Base-by-base conservation (phyloP, 2,329 filamentous ascomycete genomes). In the Metarhizium guizhouense region DNA sequence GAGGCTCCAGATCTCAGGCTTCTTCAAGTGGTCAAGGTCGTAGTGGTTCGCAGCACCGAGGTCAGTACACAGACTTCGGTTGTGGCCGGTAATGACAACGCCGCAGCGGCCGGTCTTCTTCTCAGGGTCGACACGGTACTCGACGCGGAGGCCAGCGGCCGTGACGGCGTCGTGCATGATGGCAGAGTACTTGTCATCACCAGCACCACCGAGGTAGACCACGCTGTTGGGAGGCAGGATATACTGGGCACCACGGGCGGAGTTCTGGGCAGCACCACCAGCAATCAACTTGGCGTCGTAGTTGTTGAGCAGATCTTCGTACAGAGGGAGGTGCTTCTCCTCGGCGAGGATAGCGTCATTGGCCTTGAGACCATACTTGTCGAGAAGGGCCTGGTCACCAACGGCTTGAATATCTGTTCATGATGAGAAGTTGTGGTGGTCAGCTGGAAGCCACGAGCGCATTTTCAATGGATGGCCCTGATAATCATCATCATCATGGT, bases 261-360 rank as follows among this genome's bases (percentile, higher is more conserved):
- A 95, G 83, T 99, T 99, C 78, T 99, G 94, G 34, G 94, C 94
- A 56, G 94, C 94, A 68, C 94, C 94, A 62, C 94, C 94, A 54
- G 94, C 91, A 69, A 97, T 94, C 71, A 97, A 81, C 77, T 95
- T 95, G 61, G 93, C 93, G 66, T 94, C 84, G 76, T 86, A 90
- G 81, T 94, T 93, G 75, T 88, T 87, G 66, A 96, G 83, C 63
- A 97, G 83, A 68, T 99, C 94, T 70, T 97, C 92, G 74, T 91
- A 99, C 68, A 99, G 82, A 49, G 81, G 83, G 69, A 87, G 80
- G 76, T 99, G 94, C 79, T 95, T 87, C 70, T 90, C 84, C 74
- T 95, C 90, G 56, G 93, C 93, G 59, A 99, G 89, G 72, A 99
- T 96, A 66, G 94, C 94, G 73, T 99, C 93, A 77, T 99, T 96